Evolutionary conservation across 495 filamentous ascomycete species (phyloP).

Genomic region (Penicillium canescens): DNA sequence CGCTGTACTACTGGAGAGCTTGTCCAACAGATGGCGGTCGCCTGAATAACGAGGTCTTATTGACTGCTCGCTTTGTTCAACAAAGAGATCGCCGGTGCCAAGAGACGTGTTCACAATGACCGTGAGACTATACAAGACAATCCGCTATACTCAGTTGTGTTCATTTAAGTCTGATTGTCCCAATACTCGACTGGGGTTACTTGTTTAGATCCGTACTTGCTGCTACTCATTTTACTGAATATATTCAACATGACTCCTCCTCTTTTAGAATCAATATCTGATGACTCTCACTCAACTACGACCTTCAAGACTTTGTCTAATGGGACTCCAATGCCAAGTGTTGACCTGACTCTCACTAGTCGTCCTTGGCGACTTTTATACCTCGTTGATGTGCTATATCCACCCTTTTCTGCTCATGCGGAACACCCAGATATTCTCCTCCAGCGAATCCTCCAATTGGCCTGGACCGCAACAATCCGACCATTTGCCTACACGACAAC

Average conservation of each 20-base stretch:
- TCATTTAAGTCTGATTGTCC: conserved; percentile 1
- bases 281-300: neutral
- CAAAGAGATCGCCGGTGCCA: conserved; percentile 1
- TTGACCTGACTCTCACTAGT: conserved; percentile 2
- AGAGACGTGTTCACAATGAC: conserved; percentile 6
- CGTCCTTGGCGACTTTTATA: conserved; percentile 7
- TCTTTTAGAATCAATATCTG: conserved; percentile 2
- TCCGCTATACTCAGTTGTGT: neutral
- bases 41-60: conserved; percentile 3
- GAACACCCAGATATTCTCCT: conserved; percentile 18
- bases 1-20: neutral
- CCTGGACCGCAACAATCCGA: conserved; percentile 12
- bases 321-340: neutral
- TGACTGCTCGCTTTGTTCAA: conserved; percentile 12
- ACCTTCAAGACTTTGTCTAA: neutral
- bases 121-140: neutral
- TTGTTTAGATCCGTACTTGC: neutral
- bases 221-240: neutral
- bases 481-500: conserved; percentile 14
- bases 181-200: neutral
- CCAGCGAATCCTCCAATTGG: conserved; percentile 17
- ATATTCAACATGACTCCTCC: conserved; percentile 11
- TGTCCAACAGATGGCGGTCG: neutral
- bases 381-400: conserved; percentile 10
- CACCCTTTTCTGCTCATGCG: neutral